Percentiles rank a stretch among this genome's conserved stretches.
Evolutionary conservation across 805 yeast genomes (phyloP).

Genomic region (Metschnikowia dekortorum): DNA sequence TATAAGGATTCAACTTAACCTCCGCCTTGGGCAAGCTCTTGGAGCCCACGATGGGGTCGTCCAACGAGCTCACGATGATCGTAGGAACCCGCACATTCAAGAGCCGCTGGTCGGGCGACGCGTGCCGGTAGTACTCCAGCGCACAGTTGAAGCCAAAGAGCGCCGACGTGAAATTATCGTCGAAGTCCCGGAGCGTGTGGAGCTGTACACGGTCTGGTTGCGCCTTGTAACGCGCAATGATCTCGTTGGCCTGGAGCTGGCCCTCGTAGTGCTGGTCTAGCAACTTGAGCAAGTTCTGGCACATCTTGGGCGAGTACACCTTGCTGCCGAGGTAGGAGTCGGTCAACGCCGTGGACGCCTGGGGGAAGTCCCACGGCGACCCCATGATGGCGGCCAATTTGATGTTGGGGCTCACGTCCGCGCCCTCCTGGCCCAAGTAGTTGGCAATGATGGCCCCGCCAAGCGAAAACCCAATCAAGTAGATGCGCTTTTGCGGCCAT

Average conservation of each 20-base stretch:
- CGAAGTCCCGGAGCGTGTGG: slow-evolving; percentile 51
- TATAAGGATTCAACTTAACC: slow-evolving; percentile 51
- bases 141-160: slow-evolving; percentile 61
- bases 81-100: slow-evolving; percentile 57
- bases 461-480: slow-evolving; percentile 63
- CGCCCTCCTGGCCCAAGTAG: slow-evolving; percentile 62
- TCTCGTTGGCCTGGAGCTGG: slow-evolving; percentile 20
- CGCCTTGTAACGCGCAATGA: slow-evolving; percentile 23
- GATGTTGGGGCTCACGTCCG: slow-evolving; percentile 44
- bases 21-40: slow-evolving; percentile 50
- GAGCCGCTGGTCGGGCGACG: slow-evolving; percentile 56
- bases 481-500: slow-evolving; percentile 63
- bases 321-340: slow-evolving; percentile 37
- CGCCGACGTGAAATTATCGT: slow-evolving; percentile 55
- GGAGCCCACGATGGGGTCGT: slow-evolving; percentile 63
- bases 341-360: slow-evolving; percentile 41
- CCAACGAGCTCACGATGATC: slow-evolving; percentile 54
- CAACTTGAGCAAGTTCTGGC: slow-evolving; percentile 32
- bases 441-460: slow-evolving; percentile 67
- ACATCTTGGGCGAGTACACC: slow-evolving; percentile 42
- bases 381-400: slow-evolving; percentile 58
- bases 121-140: slow-evolving; percentile 59
- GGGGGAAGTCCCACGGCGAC: slow-evolving; percentile 70
- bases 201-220: slow-evolving; percentile 30
- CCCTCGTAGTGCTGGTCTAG: slow-evolving; percentile 30